A percentile compares a stretch with the other conserved stretches of the same genome.
Conservation (phyloP, 768 basidiomycete genomes). For the Gymnopilus dilepis region DNA sequence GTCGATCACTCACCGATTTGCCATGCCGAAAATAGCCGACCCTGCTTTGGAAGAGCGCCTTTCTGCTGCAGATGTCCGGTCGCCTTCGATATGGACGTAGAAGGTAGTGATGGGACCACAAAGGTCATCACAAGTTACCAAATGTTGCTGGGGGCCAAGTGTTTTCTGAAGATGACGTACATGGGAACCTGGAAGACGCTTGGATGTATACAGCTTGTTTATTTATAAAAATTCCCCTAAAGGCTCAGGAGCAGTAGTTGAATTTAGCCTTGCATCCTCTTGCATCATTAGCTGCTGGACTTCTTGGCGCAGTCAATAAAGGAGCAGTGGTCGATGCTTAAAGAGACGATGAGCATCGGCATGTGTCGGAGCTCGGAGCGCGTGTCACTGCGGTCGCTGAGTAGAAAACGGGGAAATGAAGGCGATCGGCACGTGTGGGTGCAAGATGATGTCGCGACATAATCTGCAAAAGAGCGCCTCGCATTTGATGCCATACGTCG, state of each 20-base stretch:
- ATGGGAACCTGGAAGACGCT: neutral
- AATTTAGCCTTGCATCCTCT: too few relatives aligned
- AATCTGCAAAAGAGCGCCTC: constrained; percentile 14
- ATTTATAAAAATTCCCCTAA: neutral
- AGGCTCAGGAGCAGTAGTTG: neutral
- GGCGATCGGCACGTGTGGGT: constrained; percentile 26
- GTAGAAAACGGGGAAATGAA: constrained; percentile 8
- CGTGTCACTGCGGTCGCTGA: constrained; percentile 7
- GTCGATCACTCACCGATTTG: neutral
- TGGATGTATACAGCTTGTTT: too few relatives aligned
- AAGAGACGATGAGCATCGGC: neutral
- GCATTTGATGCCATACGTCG: constrained; percentile 17
- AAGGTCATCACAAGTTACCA: neutral
- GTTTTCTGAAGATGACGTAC: constrained; percentile 1
- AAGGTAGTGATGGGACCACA: neutral
- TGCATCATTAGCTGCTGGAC: neutral
- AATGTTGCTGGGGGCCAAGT: neutral
- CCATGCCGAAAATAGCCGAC: constrained; percentile 2
- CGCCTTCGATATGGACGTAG: neutral
- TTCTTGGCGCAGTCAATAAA: neutral
- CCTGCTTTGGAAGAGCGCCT: neutral
- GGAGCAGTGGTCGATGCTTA: neutral
- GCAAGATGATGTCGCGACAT: constrained; percentile 14
- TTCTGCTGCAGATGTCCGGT: neutral
- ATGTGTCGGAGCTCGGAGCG: constrained; percentile 1